These are phyloP conservation scores for Trypanosoma boissoni DNA, from an alignment of 208 protist genomes.

Conservation along the genomic window DNA sequence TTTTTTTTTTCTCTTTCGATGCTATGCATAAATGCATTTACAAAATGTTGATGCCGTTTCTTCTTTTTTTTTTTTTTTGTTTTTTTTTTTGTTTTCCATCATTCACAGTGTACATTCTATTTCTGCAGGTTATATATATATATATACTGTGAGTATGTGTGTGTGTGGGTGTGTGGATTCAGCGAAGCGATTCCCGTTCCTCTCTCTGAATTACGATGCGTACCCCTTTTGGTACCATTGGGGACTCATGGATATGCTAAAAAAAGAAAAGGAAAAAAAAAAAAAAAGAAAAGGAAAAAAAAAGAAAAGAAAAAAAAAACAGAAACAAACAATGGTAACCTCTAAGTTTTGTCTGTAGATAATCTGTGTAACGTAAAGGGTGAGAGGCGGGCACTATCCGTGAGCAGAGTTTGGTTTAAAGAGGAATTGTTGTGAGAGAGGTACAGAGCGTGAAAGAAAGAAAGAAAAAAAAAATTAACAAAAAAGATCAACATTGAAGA, in stretches of 20 bases:
- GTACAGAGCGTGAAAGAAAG: background rate
- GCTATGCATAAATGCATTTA: too few relatives aligned
- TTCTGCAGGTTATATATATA: too few relatives aligned
- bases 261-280: conserved; percentile 5
- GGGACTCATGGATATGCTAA: background rate
- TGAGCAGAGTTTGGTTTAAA: background rate
- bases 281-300: background rate
- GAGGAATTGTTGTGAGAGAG: background rate
- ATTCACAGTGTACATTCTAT: background rate
- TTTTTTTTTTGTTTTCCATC: background rate
- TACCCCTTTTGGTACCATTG: background rate
- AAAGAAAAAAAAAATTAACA: conserved; percentile 2
- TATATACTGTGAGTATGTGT: too few relatives aligned
- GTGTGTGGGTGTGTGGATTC: too few relatives aligned
- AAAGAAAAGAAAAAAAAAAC: conserved; percentile 2
- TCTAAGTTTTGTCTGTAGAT: too few relatives aligned
- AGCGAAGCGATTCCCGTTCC: too few relatives aligned
- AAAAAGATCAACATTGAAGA: too few relatives aligned
- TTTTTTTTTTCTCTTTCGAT: too few relatives aligned
- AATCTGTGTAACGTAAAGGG: background rate
- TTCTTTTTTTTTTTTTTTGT: background rate
- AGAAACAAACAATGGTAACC: background rate
- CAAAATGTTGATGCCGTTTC: too few relatives aligned
- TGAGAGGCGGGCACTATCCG: background rate
- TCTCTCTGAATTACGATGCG: background rate